Evolutionary conservation across 1,284 basidiomycete genomes (phyloP).

Genomic region (Phylloporus gajari): DNA sequence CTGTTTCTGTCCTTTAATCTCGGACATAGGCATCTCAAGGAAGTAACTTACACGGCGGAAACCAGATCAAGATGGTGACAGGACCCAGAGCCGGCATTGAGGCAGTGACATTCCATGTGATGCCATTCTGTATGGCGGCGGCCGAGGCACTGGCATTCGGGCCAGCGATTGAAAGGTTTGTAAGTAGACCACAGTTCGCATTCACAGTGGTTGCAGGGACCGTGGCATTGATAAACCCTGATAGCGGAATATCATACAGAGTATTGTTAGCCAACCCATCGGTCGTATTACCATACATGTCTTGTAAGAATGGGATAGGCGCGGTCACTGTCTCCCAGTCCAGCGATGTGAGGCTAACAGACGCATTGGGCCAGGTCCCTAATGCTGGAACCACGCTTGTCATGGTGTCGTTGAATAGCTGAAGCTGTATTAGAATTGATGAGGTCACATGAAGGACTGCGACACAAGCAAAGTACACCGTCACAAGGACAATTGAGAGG

Average conservation of each 20-base stretch:
- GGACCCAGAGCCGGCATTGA: not conserved
- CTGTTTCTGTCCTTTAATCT: too few species aligned
- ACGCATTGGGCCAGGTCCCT: constrained; percentile 1
- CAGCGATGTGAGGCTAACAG: not conserved
- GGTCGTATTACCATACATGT: not conserved
- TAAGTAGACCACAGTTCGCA: not conserved
- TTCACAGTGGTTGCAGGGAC: constrained; percentile 3
- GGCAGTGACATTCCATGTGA: not conserved
- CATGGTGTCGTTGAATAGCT: not conserved
- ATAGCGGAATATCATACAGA: too few species aligned
- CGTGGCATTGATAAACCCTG: not conserved
- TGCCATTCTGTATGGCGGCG: too few species aligned
- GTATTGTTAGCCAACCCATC: not conserved
- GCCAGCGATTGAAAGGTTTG: not conserved
- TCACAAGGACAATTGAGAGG: not conserved
- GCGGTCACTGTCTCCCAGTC: not conserved
- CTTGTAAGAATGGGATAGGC: not conserved
- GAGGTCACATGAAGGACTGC: constrained; percentile 6
- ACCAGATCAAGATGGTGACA: not conserved
- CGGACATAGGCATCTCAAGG: too few species aligned
- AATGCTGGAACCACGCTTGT: not conserved
- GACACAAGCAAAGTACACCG: not conserved
- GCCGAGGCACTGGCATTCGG: too few species aligned
- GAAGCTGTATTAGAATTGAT: not conserved
- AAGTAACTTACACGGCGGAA: too few species aligned